These are phyloP conservation scores for Aphanomyces stellatus DNA, from an alignment of 352 stramenopile species.

Conservation along the genomic window DNA sequence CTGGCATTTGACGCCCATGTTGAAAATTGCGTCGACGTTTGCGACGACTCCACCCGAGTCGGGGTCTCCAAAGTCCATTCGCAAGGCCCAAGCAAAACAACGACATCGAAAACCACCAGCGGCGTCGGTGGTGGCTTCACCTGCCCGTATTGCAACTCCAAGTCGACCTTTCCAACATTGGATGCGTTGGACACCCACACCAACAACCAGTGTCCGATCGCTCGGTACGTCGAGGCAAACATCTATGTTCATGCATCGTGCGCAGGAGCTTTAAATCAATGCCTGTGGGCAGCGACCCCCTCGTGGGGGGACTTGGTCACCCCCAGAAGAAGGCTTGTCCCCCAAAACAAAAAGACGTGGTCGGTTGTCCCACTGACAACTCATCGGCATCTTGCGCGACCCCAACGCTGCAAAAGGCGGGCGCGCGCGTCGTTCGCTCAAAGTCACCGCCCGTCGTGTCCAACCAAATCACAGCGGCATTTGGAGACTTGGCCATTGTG, in stretches of 20 bases:
- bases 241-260: background rate
- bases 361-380: too few species aligned
- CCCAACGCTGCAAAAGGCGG: background rate
- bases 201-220: slow-evolving; percentile 30
- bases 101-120: background rate
- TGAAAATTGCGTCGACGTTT: background rate
- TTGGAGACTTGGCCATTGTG: too few species aligned
- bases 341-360: too few species aligned
- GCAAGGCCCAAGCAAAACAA: too few species aligned
- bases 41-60: background rate
- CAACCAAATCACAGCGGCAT: background rate
- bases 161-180: slow-evolving; percentile 24
- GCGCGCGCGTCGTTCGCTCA: background rate
- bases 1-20: slow-evolving; percentile 26
- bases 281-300: background rate
- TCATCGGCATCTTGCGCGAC: too few species aligned
- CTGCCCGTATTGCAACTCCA: slow-evolving; percentile 44
- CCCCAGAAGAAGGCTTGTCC: too few species aligned
- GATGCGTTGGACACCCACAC: slow-evolving; percentile 30
- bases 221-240: slow-evolving; percentile 26
- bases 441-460: background rate
- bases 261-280: background rate
- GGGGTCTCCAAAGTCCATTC: too few species aligned
- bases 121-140: slow-evolving; percentile 19
- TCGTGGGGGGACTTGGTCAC: background rate